Evolutionary conservation across 306 rosid genomes (phyloP).

Genomic region (Elaeagnus macrophylla): DNA sequence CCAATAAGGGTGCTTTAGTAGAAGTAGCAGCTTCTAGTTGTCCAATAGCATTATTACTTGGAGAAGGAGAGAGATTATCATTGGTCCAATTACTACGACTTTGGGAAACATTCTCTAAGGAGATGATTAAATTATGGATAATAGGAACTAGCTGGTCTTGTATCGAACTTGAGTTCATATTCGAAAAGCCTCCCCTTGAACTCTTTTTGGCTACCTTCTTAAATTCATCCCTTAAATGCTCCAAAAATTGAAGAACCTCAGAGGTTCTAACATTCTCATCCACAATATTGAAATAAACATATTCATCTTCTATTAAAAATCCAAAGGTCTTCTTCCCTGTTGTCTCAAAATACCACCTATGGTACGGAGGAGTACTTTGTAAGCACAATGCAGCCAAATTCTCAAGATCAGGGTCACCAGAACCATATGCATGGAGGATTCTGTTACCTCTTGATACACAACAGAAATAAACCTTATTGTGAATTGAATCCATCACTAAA

Average conservation of each 20-base stretch:
- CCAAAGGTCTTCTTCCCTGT: slow-evolving; percentile 53
- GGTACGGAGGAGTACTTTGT: slow-evolving; percentile 64
- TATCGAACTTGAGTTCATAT: slow-evolving; percentile 35
- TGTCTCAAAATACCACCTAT: slow-evolving; percentile 76
- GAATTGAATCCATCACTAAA: slow-evolving; percentile 45
- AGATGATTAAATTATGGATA: slow-evolving; percentile 45
- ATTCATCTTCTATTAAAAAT: slow-evolving; percentile 65
- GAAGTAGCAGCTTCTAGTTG: slow-evolving; percentile 56
- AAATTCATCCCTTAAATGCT: slow-evolving; percentile 74
- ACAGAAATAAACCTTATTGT: slow-evolving; percentile 53
- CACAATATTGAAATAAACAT: slow-evolving; percentile 56
- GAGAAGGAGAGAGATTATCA: slow-evolving; percentile 55
- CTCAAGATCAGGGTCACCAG: slow-evolving; percentile 48
- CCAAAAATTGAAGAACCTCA: slow-evolving; percentile 59
- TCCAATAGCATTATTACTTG: slow-evolving; percentile 49
- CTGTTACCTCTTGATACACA: slow-evolving; percentile 56
- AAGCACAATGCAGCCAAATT: slow-evolving; percentile 52
- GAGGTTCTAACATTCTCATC: slow-evolving; percentile 48
- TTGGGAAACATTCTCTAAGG: slow-evolving; percentile 61
- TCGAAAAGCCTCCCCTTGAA: slow-evolving; percentile 55
- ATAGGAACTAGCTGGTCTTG: slow-evolving; percentile 71
- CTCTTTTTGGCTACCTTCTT: slow-evolving; percentile 45
- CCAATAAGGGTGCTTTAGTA: slow-evolving; percentile 76
- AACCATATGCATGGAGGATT: slow-evolving; percentile 44
- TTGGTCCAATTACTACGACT: slow-evolving; percentile 46